Conservation (phyloP, 192 early-diverging fungal genomes). For the Backusella luteola region DNA sequence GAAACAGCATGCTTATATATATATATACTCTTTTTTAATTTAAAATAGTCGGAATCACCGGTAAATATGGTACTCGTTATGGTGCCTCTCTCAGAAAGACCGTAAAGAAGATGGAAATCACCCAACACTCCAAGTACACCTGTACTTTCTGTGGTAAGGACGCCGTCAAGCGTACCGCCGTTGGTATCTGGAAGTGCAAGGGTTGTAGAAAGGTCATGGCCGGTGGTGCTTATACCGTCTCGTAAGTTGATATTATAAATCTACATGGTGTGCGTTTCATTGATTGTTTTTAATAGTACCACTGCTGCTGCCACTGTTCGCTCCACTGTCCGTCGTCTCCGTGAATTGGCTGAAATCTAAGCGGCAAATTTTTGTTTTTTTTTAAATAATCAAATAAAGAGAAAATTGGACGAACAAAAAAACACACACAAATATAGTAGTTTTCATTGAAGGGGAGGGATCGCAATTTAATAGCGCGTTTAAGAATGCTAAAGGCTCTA, state of each 20-base stretch:
- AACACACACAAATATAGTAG: not conserved
- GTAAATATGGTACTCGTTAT: constrained; percentile 99
- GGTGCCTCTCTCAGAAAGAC: constrained; percentile 99
- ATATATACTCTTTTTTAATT: not conserved
- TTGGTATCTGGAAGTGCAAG: constrained; percentile 99
- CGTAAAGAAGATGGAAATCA: constrained; percentile 98
- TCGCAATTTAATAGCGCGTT: not conserved
- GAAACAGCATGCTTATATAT: not conserved
- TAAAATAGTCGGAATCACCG: constrained; percentile 83
- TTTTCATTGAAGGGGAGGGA: not conserved
- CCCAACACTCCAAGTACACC: constrained; percentile 99
- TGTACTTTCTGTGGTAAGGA: constrained; percentile 99
- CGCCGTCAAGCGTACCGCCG: constrained; percentile 88
- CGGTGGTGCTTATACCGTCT: constrained; percentile 50
- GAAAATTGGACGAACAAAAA: not conserved
- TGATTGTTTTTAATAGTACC: constrained; percentile 46
- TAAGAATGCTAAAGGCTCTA: not conserved
- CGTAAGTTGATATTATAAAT: constrained; percentile 22
- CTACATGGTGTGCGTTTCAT: not conserved
- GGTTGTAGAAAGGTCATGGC: constrained; percentile 94
- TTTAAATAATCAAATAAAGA: not conserved
- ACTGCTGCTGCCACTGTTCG: constrained; percentile 89
- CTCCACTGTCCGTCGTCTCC: constrained; percentile 97
- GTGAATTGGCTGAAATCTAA: constrained; percentile 90
- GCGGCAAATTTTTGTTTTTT: not conserved